A percentile compares a stretch with the other conserved stretches of the same genome.
phyloP scores from a whole-genome alignment of 768 basidiomycete species.

The Ephemerocybe angulata region DNA sequence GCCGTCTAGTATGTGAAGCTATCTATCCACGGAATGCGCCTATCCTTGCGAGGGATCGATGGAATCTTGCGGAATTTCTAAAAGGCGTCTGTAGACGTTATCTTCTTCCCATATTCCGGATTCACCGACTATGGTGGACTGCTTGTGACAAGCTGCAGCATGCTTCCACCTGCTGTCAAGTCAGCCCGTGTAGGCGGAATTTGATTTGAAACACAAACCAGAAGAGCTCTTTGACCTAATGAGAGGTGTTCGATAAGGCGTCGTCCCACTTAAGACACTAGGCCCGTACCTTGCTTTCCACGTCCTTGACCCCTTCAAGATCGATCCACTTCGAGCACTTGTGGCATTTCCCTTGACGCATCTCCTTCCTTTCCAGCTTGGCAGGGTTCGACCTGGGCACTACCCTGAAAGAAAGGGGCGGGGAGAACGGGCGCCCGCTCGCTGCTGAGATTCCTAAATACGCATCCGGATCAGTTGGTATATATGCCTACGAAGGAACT shows the following conservation, averaged over 20 bases:
- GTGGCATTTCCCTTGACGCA: slow-evolving; percentile 76
- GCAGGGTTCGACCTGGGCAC: slow-evolving; percentile 41
- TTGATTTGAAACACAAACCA: slow-evolving; percentile 49
- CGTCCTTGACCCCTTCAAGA: slow-evolving; percentile 69
- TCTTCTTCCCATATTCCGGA: slow-evolving; percentile 2
- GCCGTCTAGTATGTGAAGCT: too few relatives aligned
- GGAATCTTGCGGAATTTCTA: not conserved
- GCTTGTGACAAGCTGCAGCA: slow-evolving; percentile 71
- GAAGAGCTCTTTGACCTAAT: slow-evolving; percentile 67
- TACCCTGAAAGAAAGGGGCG: slow-evolving; percentile 61
- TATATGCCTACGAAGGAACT: not conserved
- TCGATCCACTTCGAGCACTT: slow-evolving; percentile 70
- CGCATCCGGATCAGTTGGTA: slow-evolving; percentile 4
- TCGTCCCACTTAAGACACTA: not conserved
- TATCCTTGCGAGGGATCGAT: too few relatives aligned
- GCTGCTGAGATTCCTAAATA: slow-evolving; percentile 63
- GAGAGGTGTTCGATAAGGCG: not conserved
- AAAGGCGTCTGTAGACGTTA: slow-evolving; percentile 2
- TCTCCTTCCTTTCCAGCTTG: slow-evolving; percentile 55
- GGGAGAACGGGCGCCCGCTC: slow-evolving; percentile 71
- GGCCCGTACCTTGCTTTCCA: slow-evolving; percentile 60
- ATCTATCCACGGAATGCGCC: too few relatives aligned
- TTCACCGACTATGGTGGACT: slow-evolving; percentile 24
- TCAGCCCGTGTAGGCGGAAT: not conserved
- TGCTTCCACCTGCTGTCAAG: slow-evolving; percentile 68